Base-by-base conservation (phyloP, 768 basidiomycete genomes). In the Collybia nuda region DNA sequence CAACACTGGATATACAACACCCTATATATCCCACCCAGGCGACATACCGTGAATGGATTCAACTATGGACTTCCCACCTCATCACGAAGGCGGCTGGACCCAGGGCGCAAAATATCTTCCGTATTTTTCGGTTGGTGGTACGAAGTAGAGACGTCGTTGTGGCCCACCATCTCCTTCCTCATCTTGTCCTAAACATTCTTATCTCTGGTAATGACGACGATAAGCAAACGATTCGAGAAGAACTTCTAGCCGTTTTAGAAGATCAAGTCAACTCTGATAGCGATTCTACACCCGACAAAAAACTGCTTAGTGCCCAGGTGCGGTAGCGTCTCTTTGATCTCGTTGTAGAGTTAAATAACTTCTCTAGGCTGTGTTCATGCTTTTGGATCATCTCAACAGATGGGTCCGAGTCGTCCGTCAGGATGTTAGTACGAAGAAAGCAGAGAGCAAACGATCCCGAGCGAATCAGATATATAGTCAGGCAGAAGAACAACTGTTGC, bases 1-100 rank as follows among this genome's bases (percentile, higher is more conserved):
- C 66, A 1, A 60, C 67, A 2, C 71, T 70, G 9, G 57, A 71
- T 2, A 63, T 74, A 17, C 66, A 73, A 44, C 81, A 86, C 55
- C 95, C 96, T 2, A 84, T 98, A 49, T 99, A 98, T 68, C 77
- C 81, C 0, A 69, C 70, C 4, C 78, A 85, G 50, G 65, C 81
- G 2, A 96, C 93, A 0, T 99, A 98, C 67, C 84, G 95, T 37
- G 95, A 98, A 66, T 99, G 97, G 97, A 80, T 98, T 28, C 93
- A 96, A 56, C 64, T 80, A 0, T 98, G 95, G 93, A 85, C 93
- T 1, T 74, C 79, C 8, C 78, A 92, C 64, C 79, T 99, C 29
- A 90, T 98, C 48, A 75, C 79, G 9, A 79, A 74, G 49, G 83
- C 80, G 6, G 77, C 82, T 1, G 82, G 83, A 17, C 55, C 57